phyloP scores from a whole-genome alignment of 768 basidiomycete genomes.

The Pleurotus pulmonarius region DNA sequence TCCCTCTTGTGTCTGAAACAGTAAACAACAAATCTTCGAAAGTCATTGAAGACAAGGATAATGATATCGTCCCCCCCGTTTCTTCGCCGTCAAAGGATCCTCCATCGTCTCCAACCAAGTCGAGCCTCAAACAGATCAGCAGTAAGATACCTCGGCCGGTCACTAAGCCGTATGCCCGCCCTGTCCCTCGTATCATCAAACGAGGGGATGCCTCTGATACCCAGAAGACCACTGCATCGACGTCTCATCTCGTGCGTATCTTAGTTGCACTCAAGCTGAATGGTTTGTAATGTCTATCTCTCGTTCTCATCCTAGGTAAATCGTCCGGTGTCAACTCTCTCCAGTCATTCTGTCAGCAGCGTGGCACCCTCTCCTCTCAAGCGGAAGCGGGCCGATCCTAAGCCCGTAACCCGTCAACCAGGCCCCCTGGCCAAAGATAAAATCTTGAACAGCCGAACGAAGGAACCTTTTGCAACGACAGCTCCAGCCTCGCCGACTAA shows the following conservation, averaged over 20 bases:
- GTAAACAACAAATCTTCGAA: neutral
- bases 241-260: neutral
- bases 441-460: neutral
- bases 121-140: constrained; percentile 45
- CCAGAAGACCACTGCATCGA: too few species aligned
- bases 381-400: neutral
- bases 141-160: constrained; percentile 60
- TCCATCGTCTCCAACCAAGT: constrained; percentile 32
- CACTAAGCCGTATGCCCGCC: constrained; percentile 54
- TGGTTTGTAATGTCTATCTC: too few species aligned
- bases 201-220: neutral
- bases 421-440: neutral
- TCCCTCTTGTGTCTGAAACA: constrained; percentile 13
- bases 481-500: neutral
- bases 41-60: neutral
- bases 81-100: neutral
- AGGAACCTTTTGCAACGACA: too few species aligned
- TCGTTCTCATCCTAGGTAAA: neutral
- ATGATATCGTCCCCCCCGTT: neutral
- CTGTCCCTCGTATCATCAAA: constrained; percentile 14
- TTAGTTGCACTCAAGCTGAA: too few species aligned
- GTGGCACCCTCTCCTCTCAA: constrained; percentile 1
- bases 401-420: constrained; percentile 1
- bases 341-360: too few species aligned
- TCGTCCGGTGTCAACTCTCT: neutral